Evolutionary conservation across 495 filamentous ascomycete genomes (phyloP), one percentile per base, ranked within the genome.

Genomic region (Trichoderma orchidacearum): DNA sequence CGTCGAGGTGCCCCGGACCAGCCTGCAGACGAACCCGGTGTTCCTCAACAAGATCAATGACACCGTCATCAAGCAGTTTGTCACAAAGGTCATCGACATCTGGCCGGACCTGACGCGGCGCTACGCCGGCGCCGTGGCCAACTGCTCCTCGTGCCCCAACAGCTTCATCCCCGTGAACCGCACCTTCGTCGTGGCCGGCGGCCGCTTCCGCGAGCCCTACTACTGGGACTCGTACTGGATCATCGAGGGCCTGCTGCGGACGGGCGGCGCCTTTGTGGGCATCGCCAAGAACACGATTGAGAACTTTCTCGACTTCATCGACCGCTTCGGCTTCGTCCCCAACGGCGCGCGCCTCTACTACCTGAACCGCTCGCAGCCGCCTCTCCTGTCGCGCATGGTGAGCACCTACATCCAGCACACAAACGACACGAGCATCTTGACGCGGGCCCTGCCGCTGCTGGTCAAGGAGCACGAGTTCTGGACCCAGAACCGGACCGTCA

Each of bases 221-320:
- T 78, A 78, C 63, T 78, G 75, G 75, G 75, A 78, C 59, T 74
- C 72, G 54, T 78, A 70, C 61, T 78, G 75, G 75, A 78, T 76
- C 30, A 5, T 76, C 21, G 74, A 78, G 61, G 75, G 75, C 12
- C 64, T 78, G 25, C 61, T 78, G 11, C 70, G 75, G 23, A 78
- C 75, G 3, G 74, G 74, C 17, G 75, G 75, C 28, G 63, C 70
- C 35, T 78, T 75, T 56, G 68, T 64, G 30, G 52, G 73, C 41
- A 75, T 78, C 53, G 70, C 75, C 17, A 69, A 66, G 53, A 74
- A 78, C 63, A 78, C 71, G 36, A 75, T 78, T 30, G 72, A 76
- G 61, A 78, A 78, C 58, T 78, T 76, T 56, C 62, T 76, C 11
- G 75, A 78, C 48, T 68, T 76, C 27, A 68, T 78, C 7, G 75